Base-by-base conservation (phyloP, 2,329 filamentous ascomycete species). In the Pseudogymnoascus sp. region DNA sequence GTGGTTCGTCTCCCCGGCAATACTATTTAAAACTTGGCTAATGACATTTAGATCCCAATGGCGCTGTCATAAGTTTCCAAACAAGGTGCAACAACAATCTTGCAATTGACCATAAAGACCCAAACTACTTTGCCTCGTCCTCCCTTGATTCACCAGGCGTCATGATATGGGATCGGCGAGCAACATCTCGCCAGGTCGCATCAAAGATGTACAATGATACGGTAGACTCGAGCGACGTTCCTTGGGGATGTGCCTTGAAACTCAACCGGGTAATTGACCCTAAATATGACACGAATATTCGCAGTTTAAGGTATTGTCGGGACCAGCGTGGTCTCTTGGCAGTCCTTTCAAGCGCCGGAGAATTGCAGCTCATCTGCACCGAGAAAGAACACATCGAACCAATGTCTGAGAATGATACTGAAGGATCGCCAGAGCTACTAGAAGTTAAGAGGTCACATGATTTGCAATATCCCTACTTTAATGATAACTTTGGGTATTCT, bases 61-160 rank as follows among this genome's bases (percentile, higher is more conserved):
- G 77, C 12, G 76, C 78, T 18, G 80, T 81, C 5, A 76, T 82
- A 58, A 84, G 78, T n/a, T 87, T 86, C 66, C 82, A 82, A 64
- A 88, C 85, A 3, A 84, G 82, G 67, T 86, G 84, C 68, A 87
- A 86, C 72, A 88, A 88, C 67, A 88, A 88, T 66, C 72, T 94
- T 61, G 83, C 89, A 13, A 89, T 94, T 64, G 89, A 94, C 75
- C 89, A 89, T 64, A 79, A 85, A 21, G 88, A 95, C 68, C 85
- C 87, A 66, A 92, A 94, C 68, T 93, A 92, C 73, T 93, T 94
- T 75, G 86, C 90, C 1, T 92, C 90, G 1, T 90, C 89, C 12
- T 87, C 87, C 2, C 77, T 90, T 10, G 88, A 90, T 63, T 86
- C 90, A 59, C 87, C 89, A 0, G 85, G 85, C 6, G 80, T 93